Base-by-base conservation (phyloP, 345 rosid species). In the Eucalyptus erythrocorys region DNA sequence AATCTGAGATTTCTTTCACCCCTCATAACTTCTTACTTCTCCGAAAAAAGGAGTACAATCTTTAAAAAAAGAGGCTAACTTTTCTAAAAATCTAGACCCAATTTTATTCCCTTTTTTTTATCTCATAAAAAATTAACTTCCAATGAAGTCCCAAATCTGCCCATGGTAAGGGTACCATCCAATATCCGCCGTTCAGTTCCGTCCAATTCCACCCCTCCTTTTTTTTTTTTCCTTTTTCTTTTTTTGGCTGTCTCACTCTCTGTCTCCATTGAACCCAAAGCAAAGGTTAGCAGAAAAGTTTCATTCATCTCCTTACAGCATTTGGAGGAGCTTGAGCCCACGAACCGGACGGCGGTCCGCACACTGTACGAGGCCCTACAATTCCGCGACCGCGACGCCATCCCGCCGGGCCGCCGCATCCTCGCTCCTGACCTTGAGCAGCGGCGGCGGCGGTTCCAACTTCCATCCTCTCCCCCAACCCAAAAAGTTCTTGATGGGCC, bases 281-380 rank as follows among this genome's bases (percentile, higher is more conserved):
- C 64, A 57, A 57, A 57, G 64, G 3, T 26, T 57, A 26, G 64
- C 64, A 10, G 13, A 57, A 57, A 57, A 10, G 0, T 26, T 57
- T 57, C 64, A 11, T 57, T 26, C 30, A 9, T 55, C 61, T 10
- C 6, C 61, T 2, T 24, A n/a, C 30, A 4, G 61, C 61, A 10
- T 89, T 95, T 90, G 94, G 96, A 94, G 90, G 95, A 93, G 55
- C 89, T 40, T 37, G 92, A 90, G 85, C 43, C 59, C 49, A 91
- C 89, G 96, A 11, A 96, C 26, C 66, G 66, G 66, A 59, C 66
- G n/a, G 66, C 5, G 66, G 12, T 59, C 66, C n/a, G 66, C 66
- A 26, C 15, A 14, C 27, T 9, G 4, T 21, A 55, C 53, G 8
- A 50, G 21, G 21, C 53, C 53, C 59, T 53, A 8, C 59, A 8